Percentiles rank a stretch among this genome's conserved stretches.
Conservation (phyloP, 2,329 filamentous ascomycete species). For the Amesomyces nigricolor region DNA sequence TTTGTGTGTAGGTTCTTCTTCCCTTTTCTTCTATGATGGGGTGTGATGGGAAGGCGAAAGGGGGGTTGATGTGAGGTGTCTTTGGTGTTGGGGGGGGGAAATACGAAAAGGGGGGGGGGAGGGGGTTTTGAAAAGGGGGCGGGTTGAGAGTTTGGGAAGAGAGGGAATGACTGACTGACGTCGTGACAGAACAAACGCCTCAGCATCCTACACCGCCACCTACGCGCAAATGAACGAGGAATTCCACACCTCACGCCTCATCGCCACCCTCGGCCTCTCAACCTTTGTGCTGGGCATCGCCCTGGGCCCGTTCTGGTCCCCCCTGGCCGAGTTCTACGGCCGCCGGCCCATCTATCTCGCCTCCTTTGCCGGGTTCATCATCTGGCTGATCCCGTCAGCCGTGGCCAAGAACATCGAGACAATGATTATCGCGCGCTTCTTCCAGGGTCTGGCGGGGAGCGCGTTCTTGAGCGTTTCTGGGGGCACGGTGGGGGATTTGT, state of each 20-base stretch:
- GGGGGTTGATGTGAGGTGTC: too few species aligned
- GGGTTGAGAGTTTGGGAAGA: background rate
- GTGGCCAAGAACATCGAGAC: constrained; percentile 77
- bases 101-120: too few species aligned
- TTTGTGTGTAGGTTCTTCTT: constrained; percentile 65
- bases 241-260: constrained; percentile 63
- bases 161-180: background rate
- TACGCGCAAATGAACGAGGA: constrained; percentile 72
- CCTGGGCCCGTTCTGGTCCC: constrained; percentile 59
- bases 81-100: too few species aligned
- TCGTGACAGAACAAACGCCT: constrained; percentile 63
- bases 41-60: too few species aligned
- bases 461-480: constrained; percentile 70
- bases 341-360: constrained; percentile 73
- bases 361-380: constrained; percentile 67
- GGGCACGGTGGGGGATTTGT: constrained; percentile 79
- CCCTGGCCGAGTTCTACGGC: constrained; percentile 73
- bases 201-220: constrained; percentile 82
- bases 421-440: constrained; percentile 70
- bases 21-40: background rate
- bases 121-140: background rate
- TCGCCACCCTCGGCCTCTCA: constrained; percentile 76
- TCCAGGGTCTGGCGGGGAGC: constrained; percentile 66
- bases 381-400: constrained; percentile 78
- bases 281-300: constrained; percentile 72